Percentiles rank a stretch among this genome's conserved stretches.
phyloP scores from a whole-genome alignment of 2,329 filamentous ascomycete species.

The Aspergillus sp. region DNA sequence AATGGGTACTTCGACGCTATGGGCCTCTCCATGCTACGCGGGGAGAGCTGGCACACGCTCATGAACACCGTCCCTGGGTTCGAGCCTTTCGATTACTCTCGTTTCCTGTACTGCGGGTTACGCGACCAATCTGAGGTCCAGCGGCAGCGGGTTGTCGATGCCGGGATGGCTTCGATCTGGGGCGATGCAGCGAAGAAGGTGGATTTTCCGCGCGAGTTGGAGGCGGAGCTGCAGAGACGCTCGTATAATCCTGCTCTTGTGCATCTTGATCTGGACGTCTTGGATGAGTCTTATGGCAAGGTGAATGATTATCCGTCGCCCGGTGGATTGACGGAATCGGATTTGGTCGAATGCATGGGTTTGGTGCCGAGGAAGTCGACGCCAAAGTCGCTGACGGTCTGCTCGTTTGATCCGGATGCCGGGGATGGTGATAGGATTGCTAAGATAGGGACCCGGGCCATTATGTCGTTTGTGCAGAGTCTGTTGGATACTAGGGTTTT shows the following conservation, averaged over 20 bases:
- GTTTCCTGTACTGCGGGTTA: not conserved
- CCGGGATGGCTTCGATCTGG: not conserved
- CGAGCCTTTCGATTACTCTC: slow-evolving; percentile 5
- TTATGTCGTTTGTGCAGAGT: not conserved
- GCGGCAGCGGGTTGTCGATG: not conserved
- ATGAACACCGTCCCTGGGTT: slow-evolving; percentile 34
- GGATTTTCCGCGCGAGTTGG: not conserved
- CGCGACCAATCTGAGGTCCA: not conserved
- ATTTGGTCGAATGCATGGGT: not conserved
- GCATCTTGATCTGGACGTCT: slow-evolving; percentile 38
- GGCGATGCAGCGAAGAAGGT: not conserved
- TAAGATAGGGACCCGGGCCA: not conserved
- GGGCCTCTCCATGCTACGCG: slow-evolving; percentile 38
- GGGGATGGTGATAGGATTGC: not conserved
- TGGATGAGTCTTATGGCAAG: slow-evolving; percentile 35
- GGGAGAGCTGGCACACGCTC: slow-evolving; percentile 31
- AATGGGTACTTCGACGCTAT: slow-evolving; percentile 42
- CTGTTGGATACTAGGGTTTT: not conserved
- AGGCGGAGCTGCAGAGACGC: not conserved
- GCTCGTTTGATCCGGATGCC: not conserved
- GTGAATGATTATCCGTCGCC: slow-evolving; percentile 38
- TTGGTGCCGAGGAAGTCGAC: not conserved
- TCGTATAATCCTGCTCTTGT: slow-evolving; percentile 26
- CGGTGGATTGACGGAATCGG: slow-evolving; percentile 26
- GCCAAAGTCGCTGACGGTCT: not conserved